Evolutionary conservation across 1,139 yeast species (phyloP), one percentile per base, ranked within the genome.

Genomic region (Candida albicans): DNA sequence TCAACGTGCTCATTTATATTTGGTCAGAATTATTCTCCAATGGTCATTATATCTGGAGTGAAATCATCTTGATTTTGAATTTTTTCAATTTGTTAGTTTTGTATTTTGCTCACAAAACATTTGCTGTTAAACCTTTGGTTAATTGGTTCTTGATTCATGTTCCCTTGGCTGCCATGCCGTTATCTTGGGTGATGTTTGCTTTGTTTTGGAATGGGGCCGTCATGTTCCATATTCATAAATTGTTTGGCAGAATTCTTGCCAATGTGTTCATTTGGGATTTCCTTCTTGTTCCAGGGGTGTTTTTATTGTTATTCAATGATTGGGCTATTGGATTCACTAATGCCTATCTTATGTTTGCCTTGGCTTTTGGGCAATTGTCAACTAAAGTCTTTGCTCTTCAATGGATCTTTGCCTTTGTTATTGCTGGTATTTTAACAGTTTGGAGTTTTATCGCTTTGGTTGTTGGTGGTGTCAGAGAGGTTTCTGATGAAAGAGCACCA

Each of bases 201-300:
- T 61, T 87, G 35, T 84, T 87, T 68, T 87, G 95, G 95, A 85
- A 85, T 56, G 95, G 95, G 32, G 91, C 95, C 3, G 84, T 83
- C 27, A 66, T 80, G 62, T 67, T 81, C 56, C 73, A 68, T 45
- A 74, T 81, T 53, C 82, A 79, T 58, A 70, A 79, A 33, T 62
- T 84, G 27, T 68, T 77, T 29, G 82, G 88, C n/a, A 73, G 95
- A 49, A 67, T 87, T 41, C 52, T 87, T 25, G 87, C 93, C 47
- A 87, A 87, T 62, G 64, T 86, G 22, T 70, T 85, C 50, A 79
- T 87, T 56, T 87, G 96, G 95, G 85, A 82, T 62, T 84, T 84
- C 65, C 69, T 87, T 53, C 51, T 86, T 33, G 79, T 82, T 40
- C 95, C 95, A 24, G 70, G 70, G 18, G 60, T 78, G 48, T 75